Evolutionary conservation across 1,284 basidiomycete species (phyloP), one percentile per base, ranked within the genome.

Genomic region (Ceratobasidium sp.): DNA sequence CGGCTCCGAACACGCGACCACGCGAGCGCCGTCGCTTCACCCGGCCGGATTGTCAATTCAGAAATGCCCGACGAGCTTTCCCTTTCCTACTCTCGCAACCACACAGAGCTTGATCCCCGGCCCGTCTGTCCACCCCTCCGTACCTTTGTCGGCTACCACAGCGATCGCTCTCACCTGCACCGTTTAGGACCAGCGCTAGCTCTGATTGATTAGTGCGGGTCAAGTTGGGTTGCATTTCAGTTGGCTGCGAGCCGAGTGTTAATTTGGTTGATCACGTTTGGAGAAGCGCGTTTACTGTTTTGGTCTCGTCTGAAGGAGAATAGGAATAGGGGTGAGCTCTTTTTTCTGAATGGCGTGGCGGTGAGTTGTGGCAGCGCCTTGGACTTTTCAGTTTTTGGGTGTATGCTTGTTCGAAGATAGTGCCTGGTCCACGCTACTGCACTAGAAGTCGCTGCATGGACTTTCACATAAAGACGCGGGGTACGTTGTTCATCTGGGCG

Each of bases 191-290:
- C n/a, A 28, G 26, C 32, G 50, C 52, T 16, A 13, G 14, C 49
- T 21, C 28, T 61, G 58, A 61, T 61, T 61, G 58, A 61, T 61
- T 61, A 28, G n/a, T 61, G 38, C 2, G 18, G 35, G 21, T 59
- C 38, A 23, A 4, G 9, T 44, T 13, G 4, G 28, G 26, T 7
- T 35, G 23, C 35, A 38, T 38, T 38, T 38, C 35, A 38, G 35
- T 38, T 38, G 35, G 35, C 35, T 46, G 58, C 43, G 41, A n/a
- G 14, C 21, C 13, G 43, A 26, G 16, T 23, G 38, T 21, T 46
- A 46, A 61, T 46, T 61, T 44, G 58, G 43, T 61, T 61, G 41
- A 46, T 61, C 13, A 38, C 6, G 4, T 38, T 38, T 38, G 35
- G 35, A 38, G 35, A 38, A 38, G 35, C 35, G 35, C 35, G 52